These are phyloP conservation scores for Vitis hybrid DNA, from an alignment of 177 flowering plant genomes.

Conservation along the genomic window DNA sequence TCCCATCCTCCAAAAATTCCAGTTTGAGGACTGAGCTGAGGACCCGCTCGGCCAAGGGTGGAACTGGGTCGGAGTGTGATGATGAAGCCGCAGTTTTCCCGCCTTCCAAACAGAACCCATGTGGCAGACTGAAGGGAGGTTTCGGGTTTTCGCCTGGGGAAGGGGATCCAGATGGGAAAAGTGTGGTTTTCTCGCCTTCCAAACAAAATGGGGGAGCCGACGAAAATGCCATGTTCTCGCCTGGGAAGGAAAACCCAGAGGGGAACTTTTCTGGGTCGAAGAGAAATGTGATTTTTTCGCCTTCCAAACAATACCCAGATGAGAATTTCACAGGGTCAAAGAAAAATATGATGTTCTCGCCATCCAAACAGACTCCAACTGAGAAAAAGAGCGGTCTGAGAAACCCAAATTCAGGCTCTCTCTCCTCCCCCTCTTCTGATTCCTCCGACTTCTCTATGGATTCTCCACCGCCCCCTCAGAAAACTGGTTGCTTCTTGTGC, in stretches of 20 bases:
- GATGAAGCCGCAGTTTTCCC: not conserved
- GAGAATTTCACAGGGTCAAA: conserved; percentile 3
- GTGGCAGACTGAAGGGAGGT: not conserved
- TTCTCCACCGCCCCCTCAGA: conserved; percentile 39
- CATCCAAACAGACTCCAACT: not conserved
- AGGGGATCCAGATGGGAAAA: conserved; percentile 7
- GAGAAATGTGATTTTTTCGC: conserved; percentile 3
- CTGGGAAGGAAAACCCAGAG: conserved; percentile 4
- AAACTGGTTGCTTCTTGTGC: conserved; percentile 53
- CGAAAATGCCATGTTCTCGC: conserved; percentile 5
- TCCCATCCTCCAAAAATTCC: too few species aligned
- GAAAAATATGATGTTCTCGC: not conserved
- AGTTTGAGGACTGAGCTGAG: too few species aligned
- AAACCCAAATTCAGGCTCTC: conserved; percentile 17
- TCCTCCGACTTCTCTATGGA: conserved; percentile 18
- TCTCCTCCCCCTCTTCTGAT: conserved; percentile 22
- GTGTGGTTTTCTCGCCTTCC: not conserved
- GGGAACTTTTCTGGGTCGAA: conserved; percentile 4
- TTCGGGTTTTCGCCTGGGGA: not conserved
- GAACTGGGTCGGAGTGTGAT: not conserved
- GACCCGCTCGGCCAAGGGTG: not conserved
- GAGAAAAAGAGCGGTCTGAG: too few species aligned
- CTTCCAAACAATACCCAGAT: conserved; percentile 7
- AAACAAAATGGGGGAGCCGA: not conserved
- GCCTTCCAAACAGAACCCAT: conserved; percentile 8